Percentiles rank a stretch among this genome's conserved stretches.
phyloP scores from a whole-genome alignment of 2,329 filamentous ascomycete genomes.

The Xenosphaeropsis pyriputrescens region DNA sequence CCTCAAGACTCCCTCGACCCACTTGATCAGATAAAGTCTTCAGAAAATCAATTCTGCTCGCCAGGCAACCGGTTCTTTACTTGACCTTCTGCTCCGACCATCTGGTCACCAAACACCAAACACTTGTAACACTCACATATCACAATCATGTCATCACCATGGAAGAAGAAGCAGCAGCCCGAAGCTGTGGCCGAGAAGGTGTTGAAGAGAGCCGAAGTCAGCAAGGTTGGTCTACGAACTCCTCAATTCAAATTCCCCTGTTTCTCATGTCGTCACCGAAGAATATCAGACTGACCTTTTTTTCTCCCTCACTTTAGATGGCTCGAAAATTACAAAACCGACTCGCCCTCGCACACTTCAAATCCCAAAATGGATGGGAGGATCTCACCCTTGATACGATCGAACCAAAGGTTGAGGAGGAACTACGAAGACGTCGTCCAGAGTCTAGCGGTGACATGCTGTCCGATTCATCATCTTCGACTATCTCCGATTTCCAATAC shows the following conservation, averaged over 20 bases:
- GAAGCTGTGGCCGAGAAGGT: slow-evolving; percentile 54
- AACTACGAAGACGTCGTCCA: slow-evolving; percentile 59
- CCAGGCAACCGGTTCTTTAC: too few relatives aligned
- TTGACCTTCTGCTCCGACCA: slow-evolving; percentile 1
- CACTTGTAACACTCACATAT: not conserved
- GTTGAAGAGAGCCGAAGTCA: slow-evolving; percentile 58
- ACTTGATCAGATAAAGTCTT: too few relatives aligned
- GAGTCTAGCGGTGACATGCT: slow-evolving; percentile 54
- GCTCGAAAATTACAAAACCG: slow-evolving; percentile 86
- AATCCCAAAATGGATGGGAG: slow-evolving; percentile 91
- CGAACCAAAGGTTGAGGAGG: slow-evolving; percentile 70
- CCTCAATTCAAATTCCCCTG: slow-evolving; percentile 8
- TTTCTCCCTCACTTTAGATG: slow-evolving; percentile 57
- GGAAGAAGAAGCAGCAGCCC: slow-evolving; percentile 39
- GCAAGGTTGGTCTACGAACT: slow-evolving; percentile 41
- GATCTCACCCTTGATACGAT: slow-evolving; percentile 75
- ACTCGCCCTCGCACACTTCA: slow-evolving; percentile 90
- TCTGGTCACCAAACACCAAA: too few relatives aligned
- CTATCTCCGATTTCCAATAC: slow-evolving; percentile 63
- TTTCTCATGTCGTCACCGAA: too few relatives aligned
- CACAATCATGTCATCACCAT: slow-evolving; percentile 38
- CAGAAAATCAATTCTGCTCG: too few relatives aligned
- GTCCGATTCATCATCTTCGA: slow-evolving; percentile 71
- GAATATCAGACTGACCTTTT: slow-evolving; percentile 5
- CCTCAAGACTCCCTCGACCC: too few relatives aligned